These are phyloP conservation scores for Dothistroma septosporum DNA, from an alignment of 2,329 filamentous ascomycete species.

Conservation along the genomic window DNA sequence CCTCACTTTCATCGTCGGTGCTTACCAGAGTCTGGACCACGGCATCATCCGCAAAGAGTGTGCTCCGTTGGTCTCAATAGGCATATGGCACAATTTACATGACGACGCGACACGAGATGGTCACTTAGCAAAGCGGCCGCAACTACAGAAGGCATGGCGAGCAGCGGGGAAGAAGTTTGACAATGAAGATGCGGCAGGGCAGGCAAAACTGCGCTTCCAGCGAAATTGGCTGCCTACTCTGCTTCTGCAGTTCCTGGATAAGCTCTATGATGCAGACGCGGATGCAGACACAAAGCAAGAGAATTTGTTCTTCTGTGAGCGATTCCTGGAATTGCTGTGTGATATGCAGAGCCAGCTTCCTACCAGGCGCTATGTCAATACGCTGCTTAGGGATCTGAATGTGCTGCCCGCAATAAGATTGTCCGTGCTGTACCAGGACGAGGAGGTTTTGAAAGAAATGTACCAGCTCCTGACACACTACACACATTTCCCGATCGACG, in stretches of 20 bases:
- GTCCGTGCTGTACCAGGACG: conserved; percentile 72
- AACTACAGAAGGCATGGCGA: conserved; percentile 85
- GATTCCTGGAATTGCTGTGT: conserved; percentile 85
- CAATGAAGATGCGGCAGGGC: conserved; percentile 71
- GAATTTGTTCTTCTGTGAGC: conserved; percentile 77
- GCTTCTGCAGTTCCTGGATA: conserved; percentile 73
- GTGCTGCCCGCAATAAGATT: conserved; percentile 71
- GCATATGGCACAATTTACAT: conserved; percentile 90
- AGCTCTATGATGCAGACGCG: conserved; percentile 55
- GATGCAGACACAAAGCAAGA: conserved; percentile 40
- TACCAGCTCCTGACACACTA: conserved; percentile 79
- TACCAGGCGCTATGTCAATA: conserved; percentile 89
- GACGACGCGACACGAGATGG: conserved; percentile 69
- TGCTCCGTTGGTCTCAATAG: conserved; percentile 88
- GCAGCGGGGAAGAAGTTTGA: conserved; percentile 83
- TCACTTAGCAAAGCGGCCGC: conserved; percentile 66
- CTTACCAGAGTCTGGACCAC: conserved; percentile 91
- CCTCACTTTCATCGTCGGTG: conserved; percentile 82
- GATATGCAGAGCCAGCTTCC: conserved; percentile 92
- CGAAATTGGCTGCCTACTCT: conserved; percentile 89
- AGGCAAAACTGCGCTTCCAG: conserved; percentile 82
- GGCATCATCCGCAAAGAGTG: conserved; percentile 90
- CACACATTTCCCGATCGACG: conserved; percentile 82
- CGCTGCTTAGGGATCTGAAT: conserved; percentile 80
- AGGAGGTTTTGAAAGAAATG: conserved; percentile 76